Conservation (phyloP, 192 early-diverging fungal species). For the Funneliformis geosporum region DNA sequence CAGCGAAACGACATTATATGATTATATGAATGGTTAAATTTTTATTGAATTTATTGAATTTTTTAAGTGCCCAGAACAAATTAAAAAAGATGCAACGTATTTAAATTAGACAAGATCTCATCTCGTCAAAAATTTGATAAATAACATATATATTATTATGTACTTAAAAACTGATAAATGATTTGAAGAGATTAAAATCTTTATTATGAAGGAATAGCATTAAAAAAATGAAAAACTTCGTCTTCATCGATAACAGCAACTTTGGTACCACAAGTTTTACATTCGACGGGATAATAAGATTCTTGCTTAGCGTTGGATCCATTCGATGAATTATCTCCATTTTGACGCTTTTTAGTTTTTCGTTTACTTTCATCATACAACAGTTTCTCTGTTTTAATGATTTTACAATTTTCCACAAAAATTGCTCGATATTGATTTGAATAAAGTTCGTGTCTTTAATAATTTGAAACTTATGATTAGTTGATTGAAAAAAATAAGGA, state of each 20-base stretch:
- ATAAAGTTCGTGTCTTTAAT: slow-evolving; percentile 57
- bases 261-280: slow-evolving; percentile 60
- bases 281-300: slow-evolving; percentile 57
- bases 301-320: neutral
- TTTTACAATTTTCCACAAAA: slow-evolving; percentile 65
- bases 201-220: slow-evolving; percentile 52
- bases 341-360: slow-evolving; percentile 7
- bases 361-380: slow-evolving; percentile 32
- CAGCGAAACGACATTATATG: no score
- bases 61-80: no score
- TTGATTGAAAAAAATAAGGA: neutral
- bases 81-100: no score
- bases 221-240: slow-evolving; percentile 72
- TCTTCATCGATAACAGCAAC: slow-evolving; percentile 65
- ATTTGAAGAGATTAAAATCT: no score
- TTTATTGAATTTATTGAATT: no score
- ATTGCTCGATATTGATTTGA: slow-evolving; percentile 66
- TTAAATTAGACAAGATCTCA: no score
- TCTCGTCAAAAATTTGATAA: no score
- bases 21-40: no score
- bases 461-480: neutral
- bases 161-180: no score
- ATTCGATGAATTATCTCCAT: neutral
- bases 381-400: slow-evolving; percentile 48
- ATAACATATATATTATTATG: no score